A percentile compares a stretch with the other conserved stretches of the same genome.
Conservation (phyloP, 441 rosid genomes). For the Erysimum pusillum region DNA sequence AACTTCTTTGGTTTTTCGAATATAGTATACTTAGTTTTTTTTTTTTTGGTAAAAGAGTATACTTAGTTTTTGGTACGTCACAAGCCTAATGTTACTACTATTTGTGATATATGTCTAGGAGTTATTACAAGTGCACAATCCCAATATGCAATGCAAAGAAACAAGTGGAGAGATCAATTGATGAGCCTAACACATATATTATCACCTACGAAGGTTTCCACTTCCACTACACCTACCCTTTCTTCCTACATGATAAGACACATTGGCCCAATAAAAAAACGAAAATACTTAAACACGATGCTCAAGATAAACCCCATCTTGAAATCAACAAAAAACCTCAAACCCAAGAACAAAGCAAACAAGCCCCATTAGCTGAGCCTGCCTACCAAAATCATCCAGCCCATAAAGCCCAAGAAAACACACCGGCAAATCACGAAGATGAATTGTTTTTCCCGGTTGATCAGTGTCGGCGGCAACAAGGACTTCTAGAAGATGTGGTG, state of each 20-base stretch:
- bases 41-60: too few species aligned
- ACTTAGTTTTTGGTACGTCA: conserved; percentile 1
- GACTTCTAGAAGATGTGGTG: conserved; percentile 85
- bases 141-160: conserved; percentile 87
- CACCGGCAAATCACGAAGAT: conserved; percentile 13
- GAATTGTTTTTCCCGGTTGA: conserved; percentile 19
- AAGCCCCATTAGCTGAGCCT: conserved; percentile 22
- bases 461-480: conserved; percentile 44
- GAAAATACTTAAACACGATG: conserved; percentile 42
- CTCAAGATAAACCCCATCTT: conserved; percentile 18
- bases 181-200: conserved; percentile 73
- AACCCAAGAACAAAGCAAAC: conserved; percentile 12
- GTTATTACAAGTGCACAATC: conserved; percentile 90
- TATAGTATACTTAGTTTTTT: too few species aligned
- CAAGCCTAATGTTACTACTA: neutral
- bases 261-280: conserved; percentile 58
- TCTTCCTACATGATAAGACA: conserved; percentile 46
- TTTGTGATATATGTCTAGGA: conserved; percentile 52
- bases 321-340: conserved; percentile 1
- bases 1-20: too few species aligned
- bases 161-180: conserved; percentile 77
- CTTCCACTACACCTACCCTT: conserved; percentile 71
- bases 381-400: conserved; percentile 7
- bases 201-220: conserved; percentile 92
- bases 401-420: conserved; percentile 39